Conservation (phyloP, 2,329 filamentous ascomycete species). For the Cryoendolithus antarcticus region DNA sequence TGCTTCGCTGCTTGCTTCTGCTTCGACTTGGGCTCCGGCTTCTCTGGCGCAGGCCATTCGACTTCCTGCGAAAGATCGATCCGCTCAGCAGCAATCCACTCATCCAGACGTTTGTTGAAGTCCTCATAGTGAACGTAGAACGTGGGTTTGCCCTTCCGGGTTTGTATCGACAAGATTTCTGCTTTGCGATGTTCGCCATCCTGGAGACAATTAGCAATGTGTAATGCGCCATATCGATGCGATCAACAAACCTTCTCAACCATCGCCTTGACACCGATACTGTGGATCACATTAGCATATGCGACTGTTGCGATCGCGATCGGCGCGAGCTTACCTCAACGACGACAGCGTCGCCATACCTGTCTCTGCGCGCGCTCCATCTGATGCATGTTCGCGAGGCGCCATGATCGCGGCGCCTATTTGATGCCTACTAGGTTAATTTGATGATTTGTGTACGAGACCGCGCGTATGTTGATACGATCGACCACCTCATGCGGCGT, state of each 20-base stretch:
- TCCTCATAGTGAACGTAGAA: constrained; percentile 98
- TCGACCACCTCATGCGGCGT: neutral
- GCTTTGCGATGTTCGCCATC: constrained; percentile 79
- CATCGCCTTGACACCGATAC: constrained; percentile 54
- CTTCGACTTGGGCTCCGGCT: constrained; percentile 78
- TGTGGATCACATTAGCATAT: constrained; percentile 24
- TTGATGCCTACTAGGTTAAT: neutral
- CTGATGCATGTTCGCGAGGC: constrained; percentile 30
- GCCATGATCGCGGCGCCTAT: constrained; percentile 31
- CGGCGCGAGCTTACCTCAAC: constrained; percentile 47
- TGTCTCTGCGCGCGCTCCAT: constrained; percentile 45
- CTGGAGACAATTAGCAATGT: constrained; percentile 23
- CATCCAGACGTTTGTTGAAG: constrained; percentile 82
- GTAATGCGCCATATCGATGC: neutral
- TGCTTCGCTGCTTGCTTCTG: constrained; percentile 37
- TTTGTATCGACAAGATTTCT: constrained; percentile 89
- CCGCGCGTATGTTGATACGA: too few species aligned
- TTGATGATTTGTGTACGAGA: too few species aligned
- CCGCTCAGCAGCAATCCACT: constrained; percentile 75
- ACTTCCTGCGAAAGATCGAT: constrained; percentile 85
- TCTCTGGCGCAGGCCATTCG: constrained; percentile 90
- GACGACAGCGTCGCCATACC: constrained; percentile 77
- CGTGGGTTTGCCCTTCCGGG: constrained; percentile 73
- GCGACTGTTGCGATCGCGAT: constrained; percentile 7
- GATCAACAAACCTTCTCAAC: constrained; percentile 51